Percentiles rank a stretch among this genome's conserved stretches.
These are phyloP conservation scores for Coniferiporia weirii DNA, from an alignment of 1,284 basidiomycete genomes.

Conservation along the genomic window DNA sequence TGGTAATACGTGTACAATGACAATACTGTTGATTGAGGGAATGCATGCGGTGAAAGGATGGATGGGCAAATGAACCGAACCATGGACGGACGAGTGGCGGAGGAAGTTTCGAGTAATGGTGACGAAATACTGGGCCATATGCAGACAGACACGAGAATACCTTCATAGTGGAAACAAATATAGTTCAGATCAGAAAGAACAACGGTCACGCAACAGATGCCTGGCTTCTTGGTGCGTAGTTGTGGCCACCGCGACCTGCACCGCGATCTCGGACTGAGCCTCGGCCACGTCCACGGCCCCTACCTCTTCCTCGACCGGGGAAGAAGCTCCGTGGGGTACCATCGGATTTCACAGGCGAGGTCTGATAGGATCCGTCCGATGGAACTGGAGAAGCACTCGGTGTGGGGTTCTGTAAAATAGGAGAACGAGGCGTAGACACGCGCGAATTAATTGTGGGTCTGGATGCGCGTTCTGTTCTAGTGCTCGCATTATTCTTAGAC, in stretches of 20 bases:
- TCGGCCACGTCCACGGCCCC: slow-evolving; percentile 12
- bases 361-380: background rate
- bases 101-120: background rate
- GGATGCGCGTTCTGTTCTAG: background rate
- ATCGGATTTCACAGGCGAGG: background rate
- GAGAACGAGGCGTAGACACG: slow-evolving; percentile 23
- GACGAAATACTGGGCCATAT: background rate
- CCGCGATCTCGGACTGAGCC: background rate
- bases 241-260: background rate
- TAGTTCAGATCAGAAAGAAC: background rate
- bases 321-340: background rate
- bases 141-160: background rate
- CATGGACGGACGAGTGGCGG: no score
- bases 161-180: no score
- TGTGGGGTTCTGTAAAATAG: slow-evolving; percentile 3
- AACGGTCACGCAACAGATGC: background rate
- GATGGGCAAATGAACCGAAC: no score
- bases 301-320: slow-evolving; percentile 25
- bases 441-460: slow-evolving; percentile 21
- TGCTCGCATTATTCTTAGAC: slow-evolving; percentile 11
- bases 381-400: slow-evolving; percentile 1
- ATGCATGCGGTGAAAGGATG: no score
- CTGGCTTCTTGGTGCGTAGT: background rate
- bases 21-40: no score
- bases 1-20: no score